phyloP scores from a whole-genome alignment of 1,284 basidiomycete genomes.

The Cryptococcus sp. region DNA sequence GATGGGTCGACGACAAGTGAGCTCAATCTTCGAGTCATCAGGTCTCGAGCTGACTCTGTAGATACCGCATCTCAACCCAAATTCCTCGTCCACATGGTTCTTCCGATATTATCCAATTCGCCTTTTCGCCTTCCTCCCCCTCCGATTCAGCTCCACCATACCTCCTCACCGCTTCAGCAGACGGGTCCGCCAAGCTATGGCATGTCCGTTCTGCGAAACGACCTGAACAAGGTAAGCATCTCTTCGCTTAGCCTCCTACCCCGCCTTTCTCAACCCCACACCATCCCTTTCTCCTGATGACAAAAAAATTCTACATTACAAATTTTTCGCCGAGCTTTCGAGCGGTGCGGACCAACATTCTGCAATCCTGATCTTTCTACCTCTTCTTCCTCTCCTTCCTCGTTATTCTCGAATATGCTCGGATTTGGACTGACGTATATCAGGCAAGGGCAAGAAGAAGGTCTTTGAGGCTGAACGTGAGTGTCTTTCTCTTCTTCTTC shows the following conservation, averaged over 20 bases:
- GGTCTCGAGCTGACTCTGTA: slow-evolving; percentile 7
- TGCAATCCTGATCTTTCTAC: slow-evolving; percentile 48
- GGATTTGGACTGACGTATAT: background rate
- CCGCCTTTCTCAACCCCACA: background rate
- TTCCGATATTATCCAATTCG: slow-evolving; percentile 59
- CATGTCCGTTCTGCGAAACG: slow-evolving; percentile 39
- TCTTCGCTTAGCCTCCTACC: background rate
- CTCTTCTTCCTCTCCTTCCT: slow-evolving; percentile 3
- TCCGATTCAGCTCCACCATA: slow-evolving; percentile 21
- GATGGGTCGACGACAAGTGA: slow-evolving; percentile 59
- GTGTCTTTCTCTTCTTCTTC: slow-evolving; percentile 13
- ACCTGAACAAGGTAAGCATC: slow-evolving; percentile 38
- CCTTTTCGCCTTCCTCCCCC: slow-evolving; percentile 52
- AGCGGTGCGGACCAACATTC: slow-evolving; percentile 43
- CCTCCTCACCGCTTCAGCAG: slow-evolving; percentile 44
- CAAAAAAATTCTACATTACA: slow-evolving; percentile 42
- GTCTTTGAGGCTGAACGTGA: slow-evolving; percentile 34
- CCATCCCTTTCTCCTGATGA: slow-evolving; percentile 32
- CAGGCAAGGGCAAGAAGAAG: slow-evolving; percentile 38
- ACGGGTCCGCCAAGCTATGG: slow-evolving; percentile 50
- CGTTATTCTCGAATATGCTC: background rate
- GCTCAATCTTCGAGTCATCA: background rate
- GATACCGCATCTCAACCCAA: slow-evolving; percentile 65
- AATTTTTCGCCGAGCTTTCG: slow-evolving; percentile 30
- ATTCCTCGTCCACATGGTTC: slow-evolving; percentile 82